Base-by-base conservation (phyloP, 495 filamentous ascomycete genomes). In the Bombardia bombarda region DNA sequence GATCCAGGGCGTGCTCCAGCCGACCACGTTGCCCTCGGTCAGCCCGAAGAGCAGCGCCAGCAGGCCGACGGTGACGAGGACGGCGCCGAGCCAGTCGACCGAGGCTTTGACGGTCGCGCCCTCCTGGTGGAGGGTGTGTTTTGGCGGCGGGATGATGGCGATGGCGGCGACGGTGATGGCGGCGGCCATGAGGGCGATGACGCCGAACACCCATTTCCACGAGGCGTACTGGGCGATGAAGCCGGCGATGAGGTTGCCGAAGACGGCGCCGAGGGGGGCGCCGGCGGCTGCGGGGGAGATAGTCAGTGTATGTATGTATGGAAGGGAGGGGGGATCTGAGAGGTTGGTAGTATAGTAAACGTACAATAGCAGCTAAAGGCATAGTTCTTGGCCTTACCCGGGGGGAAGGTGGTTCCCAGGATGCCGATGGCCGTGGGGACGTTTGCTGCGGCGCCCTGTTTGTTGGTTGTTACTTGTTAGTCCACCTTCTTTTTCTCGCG, bases 1-100 rank as follows among this genome's bases (percentile, higher is more conserved):
- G 1, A 87, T 72, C 65, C 82, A 87, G 3, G 78, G 72, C 0
- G 77, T 82, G 16, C 55, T 56, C 83, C 84, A 88, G 6, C 84
- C 83, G 23, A 82, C 66, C 0, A 78, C 70, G 43, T 79, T 80
- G 13, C 79, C 79, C 51, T 82, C 72, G 5, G 78, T 78, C 19
- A 82, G 52, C n/a, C 74, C 73, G 40, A 80, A 79, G n/a, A 82
- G 56, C 2, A 83, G 68, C 1, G 70, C 69, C 8, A 82, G 57
- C 8, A 86, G 75, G 6, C 83, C 80, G 21, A 61, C 63, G 8
- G 85, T 79, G 32, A 82, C 68, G 38, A 87, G 65, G 9, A 70
- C 57, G 1, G 81, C 81, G 1, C 84, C 85, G 3, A 80, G 48
- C 57, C 83, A 67, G 60, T 88, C 83, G 43, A 88, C 74, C 18